Percentiles rank a stretch among this genome's conserved stretches.
These are phyloP conservation scores for Phytophthora palmivora DNA, from an alignment of 352 stramenopile species.

Conservation along the genomic window DNA sequence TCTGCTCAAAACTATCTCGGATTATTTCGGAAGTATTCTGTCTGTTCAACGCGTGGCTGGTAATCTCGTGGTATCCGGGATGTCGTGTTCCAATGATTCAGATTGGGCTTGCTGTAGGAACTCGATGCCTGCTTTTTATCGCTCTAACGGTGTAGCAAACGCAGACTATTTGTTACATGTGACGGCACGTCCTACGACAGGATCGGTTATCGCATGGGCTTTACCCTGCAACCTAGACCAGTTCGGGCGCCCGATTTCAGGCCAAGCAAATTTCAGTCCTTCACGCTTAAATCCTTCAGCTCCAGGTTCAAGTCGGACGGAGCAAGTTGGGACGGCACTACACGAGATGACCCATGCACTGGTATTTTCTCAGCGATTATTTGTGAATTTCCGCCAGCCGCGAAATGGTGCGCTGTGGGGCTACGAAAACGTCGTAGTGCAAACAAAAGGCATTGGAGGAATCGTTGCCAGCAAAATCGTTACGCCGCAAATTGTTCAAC, in stretches of 20 bases:
- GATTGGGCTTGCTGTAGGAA: constrained; percentile 75
- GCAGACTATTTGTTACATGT: constrained; percentile 85
- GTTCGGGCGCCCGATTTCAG: constrained; percentile 77
- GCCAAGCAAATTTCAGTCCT: constrained; percentile 85
- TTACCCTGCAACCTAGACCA: constrained; percentile 85
- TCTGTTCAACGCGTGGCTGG: constrained; percentile 73
- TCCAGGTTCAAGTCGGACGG: constrained; percentile 46
- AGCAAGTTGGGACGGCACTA: constrained; percentile 76
- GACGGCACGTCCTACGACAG: constrained; percentile 72
- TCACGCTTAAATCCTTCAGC: constrained; percentile 54
- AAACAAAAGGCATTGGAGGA: constrained; percentile 48
- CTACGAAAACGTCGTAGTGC: constrained; percentile 70
- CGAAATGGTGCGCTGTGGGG: constrained; percentile 65
- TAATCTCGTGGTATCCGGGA: constrained; percentile 68
- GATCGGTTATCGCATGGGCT: constrained; percentile 78
- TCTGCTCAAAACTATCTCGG: constrained; percentile 65
- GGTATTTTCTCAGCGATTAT: constrained; percentile 73
- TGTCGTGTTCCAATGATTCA: constrained; percentile 46
- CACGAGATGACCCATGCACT: constrained; percentile 88
- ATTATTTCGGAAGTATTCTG: constrained; percentile 66
- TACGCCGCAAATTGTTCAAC: constrained; percentile 69
- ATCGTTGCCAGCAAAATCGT: constrained; percentile 80
- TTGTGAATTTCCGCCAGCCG: constrained; percentile 68
- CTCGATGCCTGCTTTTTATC: constrained; percentile 57
- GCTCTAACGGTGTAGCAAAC: constrained; percentile 58